Conservation (phyloP, 2,329 filamentous ascomycete genomes). For the Penicillium sp. region DNA sequence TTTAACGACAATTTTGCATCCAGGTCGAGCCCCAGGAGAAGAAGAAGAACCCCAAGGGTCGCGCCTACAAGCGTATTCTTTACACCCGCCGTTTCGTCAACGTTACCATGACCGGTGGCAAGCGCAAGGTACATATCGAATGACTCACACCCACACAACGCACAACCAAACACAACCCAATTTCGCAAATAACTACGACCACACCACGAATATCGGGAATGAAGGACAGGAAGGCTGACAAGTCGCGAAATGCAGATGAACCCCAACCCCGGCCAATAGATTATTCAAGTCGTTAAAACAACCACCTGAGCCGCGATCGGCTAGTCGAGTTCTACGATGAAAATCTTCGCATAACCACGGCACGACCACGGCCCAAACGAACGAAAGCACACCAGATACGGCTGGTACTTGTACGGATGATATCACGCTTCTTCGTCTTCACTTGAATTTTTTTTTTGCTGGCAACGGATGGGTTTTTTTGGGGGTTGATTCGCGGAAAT, state of each 20-base stretch:
- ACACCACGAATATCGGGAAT: conserved; percentile 7
- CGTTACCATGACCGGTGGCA: conserved; percentile 94
- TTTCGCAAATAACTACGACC: background rate
- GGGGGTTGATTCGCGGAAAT: conserved; percentile 19
- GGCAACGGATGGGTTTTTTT: conserved; percentile 26
- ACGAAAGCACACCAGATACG: conserved; percentile 26
- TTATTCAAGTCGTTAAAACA: conserved; percentile 23
- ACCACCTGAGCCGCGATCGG: conserved; percentile 23
- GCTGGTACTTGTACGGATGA: conserved; percentile 32
- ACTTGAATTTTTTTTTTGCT: conserved; percentile 25
- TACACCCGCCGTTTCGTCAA: conserved; percentile 99
- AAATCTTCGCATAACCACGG: conserved; percentile 21
- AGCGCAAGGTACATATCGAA: conserved; percentile 75
- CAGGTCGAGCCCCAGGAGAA: conserved; percentile 62
- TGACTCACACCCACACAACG: conserved; percentile 13
- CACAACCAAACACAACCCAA: conserved; percentile 24
- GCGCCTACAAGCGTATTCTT: conserved; percentile 92
- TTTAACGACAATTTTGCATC: conserved; percentile 22
- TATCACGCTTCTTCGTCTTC: conserved; percentile 31
- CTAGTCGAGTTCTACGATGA: conserved; percentile 23
- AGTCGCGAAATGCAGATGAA: conserved; percentile 63
- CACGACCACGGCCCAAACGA: conserved; percentile 24
- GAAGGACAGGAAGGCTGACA: conserved; percentile 19
- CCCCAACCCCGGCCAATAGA: conserved; percentile 75
- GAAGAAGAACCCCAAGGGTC: conserved; percentile 94